phyloP scores from a whole-genome alignment of 345 rosid species.

The Brassica carinata region DNA sequence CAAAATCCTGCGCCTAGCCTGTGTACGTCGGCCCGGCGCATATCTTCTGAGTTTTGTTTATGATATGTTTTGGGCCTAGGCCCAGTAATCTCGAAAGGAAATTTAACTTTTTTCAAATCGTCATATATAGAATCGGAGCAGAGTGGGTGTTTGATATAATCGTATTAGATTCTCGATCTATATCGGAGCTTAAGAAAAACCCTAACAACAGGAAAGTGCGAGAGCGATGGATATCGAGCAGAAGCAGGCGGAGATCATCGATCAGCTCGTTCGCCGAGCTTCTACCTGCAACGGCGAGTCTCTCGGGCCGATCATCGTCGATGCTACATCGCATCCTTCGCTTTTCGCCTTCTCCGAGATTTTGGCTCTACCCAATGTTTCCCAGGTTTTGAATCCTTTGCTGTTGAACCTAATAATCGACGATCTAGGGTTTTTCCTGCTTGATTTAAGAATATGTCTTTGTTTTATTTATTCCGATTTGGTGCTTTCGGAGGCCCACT shows the following conservation, averaged over 20 bases:
- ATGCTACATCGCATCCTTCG: constrained; percentile 83
- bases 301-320: constrained; percentile 55
- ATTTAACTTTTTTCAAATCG: background rate
- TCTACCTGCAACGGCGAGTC: constrained; percentile 55
- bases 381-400: background rate
- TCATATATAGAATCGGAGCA: background rate
- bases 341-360: constrained; percentile 98
- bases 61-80: background rate
- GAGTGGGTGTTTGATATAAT: background rate
- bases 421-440: background rate
- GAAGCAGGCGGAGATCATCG: constrained; percentile 74
- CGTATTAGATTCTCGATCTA: background rate
- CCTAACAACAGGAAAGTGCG: background rate
- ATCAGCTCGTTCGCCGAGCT: constrained; percentile 64
- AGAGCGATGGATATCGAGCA: constrained; percentile 82
- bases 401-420: background rate
- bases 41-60: too few species aligned
- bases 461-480: too few species aligned
- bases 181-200: background rate
- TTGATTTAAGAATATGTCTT: background rate
- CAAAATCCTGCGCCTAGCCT: too few species aligned
- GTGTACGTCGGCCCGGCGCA: too few species aligned
- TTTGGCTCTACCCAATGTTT: constrained; percentile 59
- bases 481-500: too few species aligned
- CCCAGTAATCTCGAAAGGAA: background rate